Evolutionary conservation across 2,329 filamentous ascomycete genomes (phyloP), one percentile per base, ranked within the genome.

Genomic region (Diaporthe aspalathi): DNA sequence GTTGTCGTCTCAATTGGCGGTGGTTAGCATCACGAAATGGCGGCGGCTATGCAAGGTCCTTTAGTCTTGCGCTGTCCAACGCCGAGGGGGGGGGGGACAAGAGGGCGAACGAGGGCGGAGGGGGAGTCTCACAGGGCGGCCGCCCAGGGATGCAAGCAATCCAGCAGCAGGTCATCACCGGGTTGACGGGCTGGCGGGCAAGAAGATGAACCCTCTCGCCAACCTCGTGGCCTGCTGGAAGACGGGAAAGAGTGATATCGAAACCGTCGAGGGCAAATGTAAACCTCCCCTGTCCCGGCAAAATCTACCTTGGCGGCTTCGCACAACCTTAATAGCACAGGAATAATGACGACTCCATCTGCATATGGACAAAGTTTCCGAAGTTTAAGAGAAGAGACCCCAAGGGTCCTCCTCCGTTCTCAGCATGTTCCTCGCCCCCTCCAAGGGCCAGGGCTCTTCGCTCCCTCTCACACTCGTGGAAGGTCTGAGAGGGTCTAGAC

Each of bases 11-110:
- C 60, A 65, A 65, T 50, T 65, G 60, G 60, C 50, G 60, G 45
- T 27, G 27, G 32, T 12, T n/a, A 65, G 60, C 60, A 50, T 50
- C 38, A 65, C 38, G 20, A 65, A 38, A 50, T 27, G 60, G 60
- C 60, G n/a, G n/a, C 32, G 60, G 60, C 60, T 65, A 65, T 65
- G 60, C 60, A 65, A 65, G 60, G 60, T 65, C 29, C 60, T 50
- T 50, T 65, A 43, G 40, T 9, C 43, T 50, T 63, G 60, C 27
- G 45, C 11, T 63, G 60, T 63, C 60, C 60, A 38, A 63, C 57
- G 20, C 57, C 57, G 40, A 16, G 27, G 27, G 22, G 12, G 32
- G 47, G 50, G n/a, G n/a, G n/a, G n/a, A n/a, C n/a, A 54, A 17
- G 20, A 49, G 57, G 43, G 27, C 60, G 60, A 65, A 65, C 60